Percentiles rank a stretch among this genome's conserved stretches.
These are phyloP conservation scores for Plasmopara halstedii DNA, from an alignment of 352 stramenopile genomes.

Conservation along the genomic window DNA sequence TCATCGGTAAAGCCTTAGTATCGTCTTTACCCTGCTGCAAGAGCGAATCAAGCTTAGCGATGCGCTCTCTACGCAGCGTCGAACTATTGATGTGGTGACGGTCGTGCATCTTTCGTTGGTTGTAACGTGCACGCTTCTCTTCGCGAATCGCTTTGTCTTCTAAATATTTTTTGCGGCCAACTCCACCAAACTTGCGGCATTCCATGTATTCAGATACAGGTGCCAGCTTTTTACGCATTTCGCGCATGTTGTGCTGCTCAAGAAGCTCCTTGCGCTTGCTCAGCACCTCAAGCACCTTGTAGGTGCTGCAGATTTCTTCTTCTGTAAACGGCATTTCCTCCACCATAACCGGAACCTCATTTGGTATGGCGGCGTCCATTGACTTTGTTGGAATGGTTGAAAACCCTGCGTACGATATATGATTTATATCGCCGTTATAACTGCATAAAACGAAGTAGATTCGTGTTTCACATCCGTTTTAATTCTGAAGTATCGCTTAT, in stretches of 20 bases:
- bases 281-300: slow-evolving; percentile 62
- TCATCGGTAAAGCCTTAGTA: slow-evolving; percentile 52
- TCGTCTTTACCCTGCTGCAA: slow-evolving; percentile 76
- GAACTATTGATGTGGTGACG: slow-evolving; percentile 92
- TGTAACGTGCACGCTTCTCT: slow-evolving; percentile 75
- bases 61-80: slow-evolving; percentile 80
- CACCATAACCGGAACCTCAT: not conserved
- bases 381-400: not conserved
- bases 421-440: too few relatives aligned
- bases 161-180: slow-evolving; percentile 82
- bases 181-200: slow-evolving; percentile 74
- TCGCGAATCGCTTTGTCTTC: slow-evolving; percentile 83
- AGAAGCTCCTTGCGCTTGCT: slow-evolving; percentile 42
- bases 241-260: slow-evolving; percentile 67
- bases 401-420: too few relatives aligned
- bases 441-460: too few relatives aligned
- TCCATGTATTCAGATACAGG: slow-evolving; percentile 75
- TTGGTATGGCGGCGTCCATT: slow-evolving; percentile 12
- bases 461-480: too few relatives aligned
- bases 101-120: slow-evolving; percentile 87
- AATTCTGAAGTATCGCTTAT: too few relatives aligned
- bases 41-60: slow-evolving; percentile 89
- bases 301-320: slow-evolving; percentile 45
- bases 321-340: slow-evolving; percentile 68
- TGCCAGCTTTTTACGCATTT: slow-evolving; percentile 72